These are phyloP conservation scores for Colletotrichum karsti DNA, from an alignment of 2,329 filamentous ascomycete species.

Conservation along the genomic window DNA sequence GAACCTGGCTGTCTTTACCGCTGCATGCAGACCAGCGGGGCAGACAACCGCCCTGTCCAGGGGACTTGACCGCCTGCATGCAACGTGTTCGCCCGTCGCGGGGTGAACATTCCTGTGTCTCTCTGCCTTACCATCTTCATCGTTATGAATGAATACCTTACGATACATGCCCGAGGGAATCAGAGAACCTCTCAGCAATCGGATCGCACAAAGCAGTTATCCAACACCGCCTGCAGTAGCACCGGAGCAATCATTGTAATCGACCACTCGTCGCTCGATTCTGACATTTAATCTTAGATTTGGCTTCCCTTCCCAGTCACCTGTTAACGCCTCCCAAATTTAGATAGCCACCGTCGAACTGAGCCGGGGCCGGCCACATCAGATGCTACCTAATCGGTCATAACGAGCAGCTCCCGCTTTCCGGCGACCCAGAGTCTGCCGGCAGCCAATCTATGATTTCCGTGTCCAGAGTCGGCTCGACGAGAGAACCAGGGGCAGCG, in stretches of 20 bases:
- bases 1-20: constrained; percentile 9
- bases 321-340: constrained; percentile 20
- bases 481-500: not conserved
- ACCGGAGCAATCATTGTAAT: not conserved
- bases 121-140: not conserved
- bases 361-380: not conserved
- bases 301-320: not conserved
- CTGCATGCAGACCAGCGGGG: constrained; percentile 22
- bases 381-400: not conserved
- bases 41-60: not conserved
- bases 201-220: not conserved
- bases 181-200: too few species aligned
- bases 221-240: not conserved
- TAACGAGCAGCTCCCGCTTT: not conserved
- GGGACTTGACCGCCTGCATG: constrained; percentile 16
- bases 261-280: constrained; percentile 16
- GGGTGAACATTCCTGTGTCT: not conserved
- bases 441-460: not conserved
- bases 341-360: constrained; percentile 3
- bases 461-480: not conserved
- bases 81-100: constrained; percentile 14
- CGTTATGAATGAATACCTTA: too few species aligned
- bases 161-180: too few species aligned
- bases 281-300: constrained; percentile 15
- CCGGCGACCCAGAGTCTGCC: not conserved